A percentile compares a stretch with the other conserved stretches of the same genome.
Evolutionary conservation across 2,329 filamentous ascomycete species (phyloP).

Genomic region (Cryphonectria nitschkei): DNA sequence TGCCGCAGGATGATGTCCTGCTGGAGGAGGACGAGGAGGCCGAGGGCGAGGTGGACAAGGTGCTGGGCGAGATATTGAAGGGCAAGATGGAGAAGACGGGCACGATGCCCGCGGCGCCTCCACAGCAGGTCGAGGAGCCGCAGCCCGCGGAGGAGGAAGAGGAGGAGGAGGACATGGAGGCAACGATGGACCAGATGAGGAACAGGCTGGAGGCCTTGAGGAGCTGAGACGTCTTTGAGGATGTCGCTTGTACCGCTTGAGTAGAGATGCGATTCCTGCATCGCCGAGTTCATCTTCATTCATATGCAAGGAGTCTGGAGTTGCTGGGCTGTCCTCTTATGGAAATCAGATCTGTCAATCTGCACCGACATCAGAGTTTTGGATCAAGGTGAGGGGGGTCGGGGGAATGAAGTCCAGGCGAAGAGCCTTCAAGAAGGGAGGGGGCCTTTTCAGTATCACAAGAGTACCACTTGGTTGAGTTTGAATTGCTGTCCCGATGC

Average conservation of each 20-base stretch:
- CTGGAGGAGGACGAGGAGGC: slow-evolving; percentile 76
- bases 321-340: slow-evolving; percentile 18
- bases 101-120: slow-evolving; percentile 59
- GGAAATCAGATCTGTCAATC: slow-evolving; percentile 21
- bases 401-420: neutral
- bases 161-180: slow-evolving; percentile 85
- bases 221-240: slow-evolving; percentile 61
- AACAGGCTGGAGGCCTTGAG: slow-evolving; percentile 87
- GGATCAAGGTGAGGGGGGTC: neutral
- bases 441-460: neutral
- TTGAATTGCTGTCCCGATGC: neutral
- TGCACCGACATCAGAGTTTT: neutral
- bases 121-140: slow-evolving; percentile 53
- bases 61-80: slow-evolving; percentile 87
- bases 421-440: slow-evolving; percentile 2
- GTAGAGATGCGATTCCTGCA: neutral
- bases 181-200: slow-evolving; percentile 92
- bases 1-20: slow-evolving; percentile 74
- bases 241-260: neutral
- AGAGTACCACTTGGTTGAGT: neutral
- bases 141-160: slow-evolving; percentile 67
- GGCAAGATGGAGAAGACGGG: slow-evolving; percentile 72
- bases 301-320: slow-evolving; percentile 28
- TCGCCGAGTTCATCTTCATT: slow-evolving; percentile 17
- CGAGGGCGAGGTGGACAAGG: slow-evolving; percentile 85